These are phyloP conservation scores for Annulohypoxylon stygium DNA, from an alignment of 495 filamentous ascomycete genomes.

Conservation along the genomic window DNA sequence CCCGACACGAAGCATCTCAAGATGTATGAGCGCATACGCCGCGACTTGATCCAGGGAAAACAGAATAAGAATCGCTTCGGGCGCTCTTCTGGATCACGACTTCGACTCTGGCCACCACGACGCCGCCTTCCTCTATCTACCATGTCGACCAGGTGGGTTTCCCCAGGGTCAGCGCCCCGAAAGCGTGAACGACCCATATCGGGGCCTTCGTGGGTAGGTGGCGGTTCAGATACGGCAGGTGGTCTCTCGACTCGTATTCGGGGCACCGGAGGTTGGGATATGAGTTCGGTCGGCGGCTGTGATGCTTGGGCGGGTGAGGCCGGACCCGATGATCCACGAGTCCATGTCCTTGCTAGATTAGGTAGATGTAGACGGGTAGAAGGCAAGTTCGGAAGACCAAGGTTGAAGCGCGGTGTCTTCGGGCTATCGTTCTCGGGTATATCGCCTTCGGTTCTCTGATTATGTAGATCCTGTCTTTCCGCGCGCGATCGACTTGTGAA, in stretches of 20 bases:
- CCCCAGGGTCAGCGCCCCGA: constrained; percentile 54
- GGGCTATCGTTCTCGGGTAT: constrained; percentile 51
- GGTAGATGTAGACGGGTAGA: constrained; percentile 58
- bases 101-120: constrained; percentile 43
- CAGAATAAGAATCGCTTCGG: constrained; percentile 63
- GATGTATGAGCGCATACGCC: constrained; percentile 67
- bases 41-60: constrained; percentile 66
- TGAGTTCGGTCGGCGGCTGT: constrained; percentile 11
- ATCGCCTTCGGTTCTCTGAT: constrained; percentile 49
- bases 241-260: constrained; percentile 18
- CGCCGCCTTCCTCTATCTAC: constrained; percentile 47
- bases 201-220: constrained; percentile 22
- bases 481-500: constrained; percentile 51
- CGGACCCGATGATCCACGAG: constrained; percentile 51
- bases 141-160: constrained; percentile 51
- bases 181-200: constrained; percentile 44
- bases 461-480: constrained; percentile 46
- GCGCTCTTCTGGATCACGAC: constrained; percentile 34
- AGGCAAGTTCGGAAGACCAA: constrained; percentile 55
- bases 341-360: constrained; percentile 54
- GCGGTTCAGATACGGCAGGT: constrained; percentile 37
- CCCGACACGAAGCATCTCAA: constrained; percentile 70
- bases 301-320: constrained; percentile 45
- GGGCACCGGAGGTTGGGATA: not conserved
- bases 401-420: constrained; percentile 57